These are phyloP conservation scores for Gryganskiella cystojenkinii DNA, from an alignment of 192 early-diverging fungal species.

Conservation along the genomic window DNA sequence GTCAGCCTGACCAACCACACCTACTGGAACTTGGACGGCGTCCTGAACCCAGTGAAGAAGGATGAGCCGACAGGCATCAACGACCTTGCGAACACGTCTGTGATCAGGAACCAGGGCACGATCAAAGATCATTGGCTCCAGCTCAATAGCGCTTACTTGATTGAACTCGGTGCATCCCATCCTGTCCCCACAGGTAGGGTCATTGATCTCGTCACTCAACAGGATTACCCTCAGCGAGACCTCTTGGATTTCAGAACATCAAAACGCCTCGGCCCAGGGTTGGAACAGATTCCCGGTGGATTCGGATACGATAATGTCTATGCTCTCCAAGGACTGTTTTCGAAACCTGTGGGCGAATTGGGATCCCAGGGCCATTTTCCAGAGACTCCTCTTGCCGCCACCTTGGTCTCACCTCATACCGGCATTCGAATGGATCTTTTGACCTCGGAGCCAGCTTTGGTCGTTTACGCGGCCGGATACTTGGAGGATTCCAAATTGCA, in stretches of 20 bases:
- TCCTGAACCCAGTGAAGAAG: constrained; percentile 60
- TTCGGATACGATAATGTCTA: constrained; percentile 89
- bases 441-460: constrained; percentile 78
- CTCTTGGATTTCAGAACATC: constrained; percentile 3
- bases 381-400: constrained; percentile 32
- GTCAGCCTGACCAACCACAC: constrained; percentile 89
- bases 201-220: constrained; percentile 15
- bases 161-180: constrained; percentile 32
- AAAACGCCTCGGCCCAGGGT: constrained; percentile 59
- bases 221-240: constrained; percentile 58
- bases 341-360: constrained; percentile 47
- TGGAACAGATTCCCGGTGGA: constrained; percentile 66
- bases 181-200: constrained; percentile 32
- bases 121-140: constrained; percentile 71
- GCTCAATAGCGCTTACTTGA: constrained; percentile 6
- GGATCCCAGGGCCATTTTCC: constrained; percentile 39
- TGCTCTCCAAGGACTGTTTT: constrained; percentile 33
- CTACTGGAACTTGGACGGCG: constrained; percentile 90
- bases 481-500: constrained; percentile 55
- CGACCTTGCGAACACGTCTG: constrained; percentile 54
- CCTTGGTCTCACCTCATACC: constrained; percentile 44
- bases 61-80: background rate
- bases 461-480: constrained; percentile 88
- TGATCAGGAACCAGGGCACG: constrained; percentile 59
- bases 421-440: constrained; percentile 69